Evolutionary conservation across 495 filamentous ascomycete genomes (phyloP), one percentile per base, ranked within the genome.

Genomic region (Rhizodiscina lignyota): DNA sequence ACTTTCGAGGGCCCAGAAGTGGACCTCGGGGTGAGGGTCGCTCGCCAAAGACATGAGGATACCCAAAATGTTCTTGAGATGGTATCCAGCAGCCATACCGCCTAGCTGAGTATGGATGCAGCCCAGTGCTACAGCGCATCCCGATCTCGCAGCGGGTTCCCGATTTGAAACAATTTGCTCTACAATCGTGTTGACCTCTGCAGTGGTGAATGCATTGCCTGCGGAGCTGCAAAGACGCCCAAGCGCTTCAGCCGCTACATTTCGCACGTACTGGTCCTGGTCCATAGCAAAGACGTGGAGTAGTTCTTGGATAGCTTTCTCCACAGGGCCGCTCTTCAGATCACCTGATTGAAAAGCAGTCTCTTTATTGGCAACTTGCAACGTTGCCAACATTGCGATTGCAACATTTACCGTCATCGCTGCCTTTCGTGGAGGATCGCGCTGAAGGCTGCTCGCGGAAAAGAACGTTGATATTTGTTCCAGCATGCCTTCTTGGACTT

Each of bases 51-150:
- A 94, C 81, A 94, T 87, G 16, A 99, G 56, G 22, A 99, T 84
- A 13, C 84, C 81, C 23, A 92, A 72, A 34, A 99, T 94, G 5
- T 83, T 92, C 58, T 94, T 96, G 11, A 99, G 61, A 53, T 99
- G 89, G 47, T 84, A 79, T n/a, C 85, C 84, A 34, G 89, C 89
- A 38, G 91, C 91, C 86, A 99, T 96, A 43, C 89, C 89, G 37
- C 89, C 89, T 21, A 96, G 80, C 51, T 93, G 83, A 2, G 83
- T 75, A 54, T 96, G 89, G 30, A 96, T 96, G 42, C 77, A 83
- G 11, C 87, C 89, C 37, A 99, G 61, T 22, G 89, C 84, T 60
- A 89, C 76, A 15, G 91, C 91, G 52, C 84, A 99, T 19, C 89
- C 89, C 27, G 89, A 84, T 49, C 89, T 76, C 10, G 83, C 82